Percentiles rank a stretch among this genome's conserved stretches.
These are phyloP conservation scores for Fusarium multiceps DNA, from an alignment of 2,329 filamentous ascomycete species.

Conservation along the genomic window DNA sequence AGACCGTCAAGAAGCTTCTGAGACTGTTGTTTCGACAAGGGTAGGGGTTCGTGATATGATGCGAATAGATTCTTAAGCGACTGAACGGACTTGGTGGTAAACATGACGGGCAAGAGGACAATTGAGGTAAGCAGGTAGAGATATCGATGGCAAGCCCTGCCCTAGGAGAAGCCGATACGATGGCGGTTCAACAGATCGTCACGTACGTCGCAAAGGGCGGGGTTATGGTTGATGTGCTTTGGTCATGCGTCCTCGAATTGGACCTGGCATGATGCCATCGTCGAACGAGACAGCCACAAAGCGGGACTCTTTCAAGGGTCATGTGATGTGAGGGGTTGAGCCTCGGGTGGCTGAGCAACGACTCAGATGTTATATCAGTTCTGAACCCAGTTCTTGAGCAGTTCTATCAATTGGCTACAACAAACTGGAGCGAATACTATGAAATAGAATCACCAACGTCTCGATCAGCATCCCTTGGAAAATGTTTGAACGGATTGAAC, in stretches of 20 bases:
- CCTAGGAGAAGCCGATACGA: not conserved
- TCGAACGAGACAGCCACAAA: slow-evolving; percentile 39
- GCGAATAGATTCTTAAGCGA: slow-evolving; percentile 55
- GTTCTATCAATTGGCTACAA: not conserved
- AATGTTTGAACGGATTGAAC: not conserved
- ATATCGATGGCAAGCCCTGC: slow-evolving; percentile 27
- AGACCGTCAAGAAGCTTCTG: slow-evolving; percentile 66
- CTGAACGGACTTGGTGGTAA: slow-evolving; percentile 53
- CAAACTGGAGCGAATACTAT: not conserved
- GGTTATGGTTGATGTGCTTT: slow-evolving; percentile 11
- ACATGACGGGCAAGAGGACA: slow-evolving; percentile 47
- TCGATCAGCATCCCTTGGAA: not conserved
- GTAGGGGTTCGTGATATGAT: slow-evolving; percentile 63
- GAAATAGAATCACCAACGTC: not conserved
- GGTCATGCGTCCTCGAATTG: slow-evolving; percentile 21
- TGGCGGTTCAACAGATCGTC: not conserved
- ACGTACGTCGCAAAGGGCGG: slow-evolving; percentile 8
- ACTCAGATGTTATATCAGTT: not conserved
- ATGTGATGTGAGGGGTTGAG: slow-evolving; percentile 41
- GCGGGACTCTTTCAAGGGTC: slow-evolving; percentile 34
- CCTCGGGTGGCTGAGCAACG: slow-evolving; percentile 28
- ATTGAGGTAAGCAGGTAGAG: slow-evolving; percentile 50
- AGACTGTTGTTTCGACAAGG: slow-evolving; percentile 62
- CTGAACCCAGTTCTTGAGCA: not conserved
- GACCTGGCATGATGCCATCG: slow-evolving; percentile 44